Base-by-base conservation (phyloP, 2,329 filamentous ascomycete genomes). In the Pseudogymnoascus sp. region DNA sequence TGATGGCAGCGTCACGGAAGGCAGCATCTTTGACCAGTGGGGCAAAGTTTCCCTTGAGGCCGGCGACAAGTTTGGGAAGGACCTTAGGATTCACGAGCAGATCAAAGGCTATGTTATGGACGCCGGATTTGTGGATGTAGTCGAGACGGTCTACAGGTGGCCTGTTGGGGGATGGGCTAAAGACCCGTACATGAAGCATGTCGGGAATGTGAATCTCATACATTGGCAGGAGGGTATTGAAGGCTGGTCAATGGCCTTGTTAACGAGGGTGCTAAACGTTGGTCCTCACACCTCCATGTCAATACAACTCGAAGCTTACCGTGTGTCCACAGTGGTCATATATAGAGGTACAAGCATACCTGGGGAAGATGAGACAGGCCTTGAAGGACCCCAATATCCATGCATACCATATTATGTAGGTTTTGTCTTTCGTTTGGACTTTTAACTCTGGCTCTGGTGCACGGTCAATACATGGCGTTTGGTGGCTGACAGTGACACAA, bases 1-100 rank as follows among this genome's bases (percentile, higher is more conserved):
- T 65, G 81, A 83, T 64, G 76, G 68, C 21, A 80, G 76, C 5
- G 72, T 83, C 59, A 60, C 70, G 4, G 70, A 69, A 0, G 71
- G 79, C 21, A 74, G 73, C 14, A 70, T 78, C 0, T 66, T 82
- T 6, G 68, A 71, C 24, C 67, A 67, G 5, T 82, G 80, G 74
- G 72, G 76, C 14, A 68, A 72, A 6, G 76, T 80, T 47, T 70
- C 81, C 24, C 68, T 74, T 3, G 67, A 73, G 2, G 79, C 80
- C 4, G 75, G 74, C 1, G 72, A 70, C 19, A 66, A 68, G 0
- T 74, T 76, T 19, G 70, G 69, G 29, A 76, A 80, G 5, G 74
- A 77, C 1, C 68, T 78, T 6, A 66, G 74, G 8, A 62, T 70
- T 6, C 64, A 59, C 8, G 65, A 71, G 3, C 64, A 44, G 5